Base-by-base conservation (phyloP, 345 rosid genomes). In the Clarkia xantiana region DNA sequence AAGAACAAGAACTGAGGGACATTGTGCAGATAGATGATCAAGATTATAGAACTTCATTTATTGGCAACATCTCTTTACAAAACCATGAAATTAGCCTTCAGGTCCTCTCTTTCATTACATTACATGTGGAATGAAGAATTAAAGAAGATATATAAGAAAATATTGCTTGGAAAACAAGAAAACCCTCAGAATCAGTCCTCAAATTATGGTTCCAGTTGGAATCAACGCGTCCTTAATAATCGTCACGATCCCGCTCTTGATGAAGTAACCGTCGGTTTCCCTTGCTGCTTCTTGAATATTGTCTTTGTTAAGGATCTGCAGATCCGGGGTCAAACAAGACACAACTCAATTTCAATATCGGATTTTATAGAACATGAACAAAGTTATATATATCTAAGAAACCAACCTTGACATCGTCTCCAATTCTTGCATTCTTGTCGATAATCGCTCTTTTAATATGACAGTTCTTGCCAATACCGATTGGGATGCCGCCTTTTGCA, bases 201-300 rank as follows among this genome's bases (percentile, higher is more conserved):
- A 86, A 50, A 87, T 74, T 19, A 70, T 58, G 6, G 96, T 87
- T 64, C 96, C 96, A 13, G 83, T 70, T 16, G 96, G 96, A 68
- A 87, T 79, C 78, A 87, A 58, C 57, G 96, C 96, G 55, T 87
- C 96, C 76, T 83, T 87, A 64, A 87, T 84, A 42, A 87, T 76
- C 4, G 94, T 87, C 47, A 87, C 96, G 18, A 87, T 87, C 54
- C 96, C 96, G 12, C 96, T 84, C 80, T 87, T 87, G 38, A 87
- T 87, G 72, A 87, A 87, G 62, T 77, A 84, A 51, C 96, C 96
- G 67, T 87, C 94, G 0, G 96, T 81, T 67, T 87, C 96, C 46
- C 94, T 75, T 0, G 94, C 96, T 4, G 96, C 86, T 76, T 87
- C 96, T 84, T 84, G 94, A 53, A 87, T 90, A 14, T 65, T 71